Evolutionary conservation across 495 filamentous ascomycete genomes (phyloP).

Genomic region (Barbatosphaeria neglecta): DNA sequence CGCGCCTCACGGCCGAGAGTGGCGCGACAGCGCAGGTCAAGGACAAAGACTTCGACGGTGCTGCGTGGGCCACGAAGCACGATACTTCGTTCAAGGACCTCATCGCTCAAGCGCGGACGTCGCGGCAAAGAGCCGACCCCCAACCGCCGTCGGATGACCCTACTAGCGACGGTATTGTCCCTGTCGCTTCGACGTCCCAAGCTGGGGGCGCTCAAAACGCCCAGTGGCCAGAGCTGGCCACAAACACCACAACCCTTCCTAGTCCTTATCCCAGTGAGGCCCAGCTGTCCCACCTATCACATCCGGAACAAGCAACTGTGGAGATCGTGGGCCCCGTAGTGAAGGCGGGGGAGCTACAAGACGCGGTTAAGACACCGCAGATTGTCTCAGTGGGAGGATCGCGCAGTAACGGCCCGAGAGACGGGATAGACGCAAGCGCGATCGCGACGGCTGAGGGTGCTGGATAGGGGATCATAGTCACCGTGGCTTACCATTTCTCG

Average conservation of each 20-base stretch:
- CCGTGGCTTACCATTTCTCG: too few relatives aligned
- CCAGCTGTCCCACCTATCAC: not conserved
- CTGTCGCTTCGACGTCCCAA: too few relatives aligned
- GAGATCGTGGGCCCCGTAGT: not conserved
- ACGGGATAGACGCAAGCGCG: not conserved
- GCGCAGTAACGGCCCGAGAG: not conserved
- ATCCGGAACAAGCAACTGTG: not conserved
- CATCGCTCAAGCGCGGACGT: constrained; percentile 55
- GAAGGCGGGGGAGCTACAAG: not conserved
- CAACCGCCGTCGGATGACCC: too few relatives aligned
- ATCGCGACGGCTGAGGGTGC: not conserved
- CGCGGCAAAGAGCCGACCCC: constrained; percentile 24
- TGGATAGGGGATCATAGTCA: too few relatives aligned
- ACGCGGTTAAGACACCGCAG: not conserved
- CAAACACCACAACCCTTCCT: too few relatives aligned
- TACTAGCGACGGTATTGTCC: too few relatives aligned
- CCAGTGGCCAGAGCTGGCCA: not conserved
- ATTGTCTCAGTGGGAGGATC: not conserved
- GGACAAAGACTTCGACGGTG: constrained; percentile 73
- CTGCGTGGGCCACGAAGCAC: constrained; percentile 63
- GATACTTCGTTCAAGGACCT: constrained; percentile 60
- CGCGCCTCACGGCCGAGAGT: constrained; percentile 13
- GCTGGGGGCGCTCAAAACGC: too few relatives aligned
- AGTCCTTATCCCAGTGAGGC: too few relatives aligned
- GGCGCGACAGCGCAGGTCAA: constrained; percentile 40